phyloP scores from a whole-genome alignment of 306 rosid species.

The Begonia fuchsioides region DNA sequence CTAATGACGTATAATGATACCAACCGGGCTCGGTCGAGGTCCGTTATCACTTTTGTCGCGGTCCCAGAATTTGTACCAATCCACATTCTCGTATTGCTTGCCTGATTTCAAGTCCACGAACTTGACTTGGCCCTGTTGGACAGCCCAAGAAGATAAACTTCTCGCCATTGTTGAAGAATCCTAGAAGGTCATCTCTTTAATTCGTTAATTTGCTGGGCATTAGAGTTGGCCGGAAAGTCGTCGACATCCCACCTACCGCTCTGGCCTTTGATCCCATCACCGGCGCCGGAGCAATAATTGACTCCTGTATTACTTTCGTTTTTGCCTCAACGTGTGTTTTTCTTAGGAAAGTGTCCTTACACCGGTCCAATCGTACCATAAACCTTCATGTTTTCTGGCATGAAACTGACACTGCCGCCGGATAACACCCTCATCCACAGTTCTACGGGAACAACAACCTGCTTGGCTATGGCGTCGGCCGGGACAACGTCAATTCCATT shows the following conservation, averaged over 20 bases:
- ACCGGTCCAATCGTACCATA: conserved; percentile 40
- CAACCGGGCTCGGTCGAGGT: conserved; percentile 94
- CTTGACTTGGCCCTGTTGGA: conserved; percentile 71
- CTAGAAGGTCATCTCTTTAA: conserved; percentile 75
- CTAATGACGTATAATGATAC: too few species aligned
- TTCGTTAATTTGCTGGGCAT: conserved; percentile 54
- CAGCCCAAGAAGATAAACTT: conserved; percentile 74
- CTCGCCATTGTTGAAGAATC: conserved; percentile 72
- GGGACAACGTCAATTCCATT: conserved; percentile 72
- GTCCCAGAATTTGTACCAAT: conserved; percentile 51
- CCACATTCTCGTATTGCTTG: conserved; percentile 86
- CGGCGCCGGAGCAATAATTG: conserved; percentile 77
- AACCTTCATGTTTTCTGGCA: conserved; percentile 67
- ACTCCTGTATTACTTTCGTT: conserved; percentile 54
- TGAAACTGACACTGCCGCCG: conserved; percentile 71
- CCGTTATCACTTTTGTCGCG: conserved; percentile 64
- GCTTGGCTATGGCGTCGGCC: conserved; percentile 87
- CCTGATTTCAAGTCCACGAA: conserved; percentile 67
- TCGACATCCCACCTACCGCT: conserved; percentile 62
- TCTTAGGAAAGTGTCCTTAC: conserved; percentile 51
- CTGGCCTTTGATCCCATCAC: conserved; percentile 67
- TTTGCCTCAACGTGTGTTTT: too few species aligned
- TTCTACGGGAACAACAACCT: conserved; percentile 46
- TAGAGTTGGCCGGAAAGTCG: conserved; percentile 59
- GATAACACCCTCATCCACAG: conserved; percentile 73